Base-by-base conservation (phyloP, 805 yeast species). In the Ogataea nakhonphanomensis region DNA sequence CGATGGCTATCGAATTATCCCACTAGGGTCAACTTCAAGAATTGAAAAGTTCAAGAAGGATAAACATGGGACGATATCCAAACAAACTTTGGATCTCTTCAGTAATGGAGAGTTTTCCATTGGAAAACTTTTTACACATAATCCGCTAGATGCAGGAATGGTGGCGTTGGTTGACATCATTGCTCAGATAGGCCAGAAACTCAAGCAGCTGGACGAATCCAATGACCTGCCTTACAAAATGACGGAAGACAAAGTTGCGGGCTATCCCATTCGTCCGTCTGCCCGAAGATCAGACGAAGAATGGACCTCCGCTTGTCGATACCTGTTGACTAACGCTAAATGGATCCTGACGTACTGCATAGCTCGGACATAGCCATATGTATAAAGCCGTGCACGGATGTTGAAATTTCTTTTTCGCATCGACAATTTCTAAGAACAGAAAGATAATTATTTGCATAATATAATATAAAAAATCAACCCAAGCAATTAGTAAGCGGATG, bases 291-390 rank as follows among this genome's bases (percentile, higher is more conserved):
- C 82, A 0, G 82, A 81, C 57, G 78, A 78, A 32, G 87, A 84
- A 46, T 90, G 98, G 98, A 87, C 96, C 0, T 76, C 82, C 20
- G 91, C 95, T 1, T 89, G 96, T 63, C 83, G 84, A 53, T 84
- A 79, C 55, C 66, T 91, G 9, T 64, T 90, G 34, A 85, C 93
- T 0, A 78, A 91, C 53, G 70, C 79, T 23, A 88, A 87, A 55
- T 91, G 96, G 95, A 71, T 91, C 7, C 64, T 90, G 40, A 82
- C 90, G 4, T 88, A 81, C 56, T 77, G 87, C 3, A 73, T 81
- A 44, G 70, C 64, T 7, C 62, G 36, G 10, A 17, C 33, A 13
- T 29, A n/a, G 17, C 11, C 10, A 11, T 17, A 12, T 10, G 36
- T 17, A 17, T 17, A 17, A 17, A 17, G 20, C 20, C 20, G 41